Percentiles rank a stretch among this genome's conserved stretches.
Evolutionary conservation across 371 early-diverging fungal genomes (phyloP).

Genomic region (Capniomyces stellatus): DNA sequence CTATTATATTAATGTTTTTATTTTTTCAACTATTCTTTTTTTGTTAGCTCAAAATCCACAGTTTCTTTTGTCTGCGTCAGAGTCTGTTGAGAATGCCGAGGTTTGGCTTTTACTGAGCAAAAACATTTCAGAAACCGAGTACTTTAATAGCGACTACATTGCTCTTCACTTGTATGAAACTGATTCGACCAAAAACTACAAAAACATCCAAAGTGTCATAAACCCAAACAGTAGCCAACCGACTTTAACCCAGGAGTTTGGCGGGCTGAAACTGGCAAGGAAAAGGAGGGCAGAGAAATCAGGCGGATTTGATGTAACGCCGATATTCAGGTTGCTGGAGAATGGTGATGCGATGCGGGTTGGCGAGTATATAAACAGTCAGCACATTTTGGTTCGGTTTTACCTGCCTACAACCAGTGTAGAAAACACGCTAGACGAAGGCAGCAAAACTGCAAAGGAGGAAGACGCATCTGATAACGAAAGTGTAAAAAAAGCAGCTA

Average conservation of each 20-base stretch:
- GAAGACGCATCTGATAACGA: no score
- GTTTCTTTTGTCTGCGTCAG: constrained; percentile 3
- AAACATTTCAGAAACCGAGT: constrained; percentile 59
- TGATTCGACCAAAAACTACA: constrained; percentile 25
- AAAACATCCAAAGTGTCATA: constrained; percentile 1
- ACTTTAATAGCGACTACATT: constrained; percentile 67
- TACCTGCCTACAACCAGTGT: no score
- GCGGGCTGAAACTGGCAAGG: no score
- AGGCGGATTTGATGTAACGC: no score
- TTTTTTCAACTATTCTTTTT: constrained; percentile 3
- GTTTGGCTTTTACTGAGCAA: constrained; percentile 69
- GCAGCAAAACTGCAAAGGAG: no score
- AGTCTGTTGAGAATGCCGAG: constrained; percentile 7
- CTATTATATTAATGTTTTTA: no score
- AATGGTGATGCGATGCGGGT: constrained; percentile 45
- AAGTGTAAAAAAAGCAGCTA: no score
- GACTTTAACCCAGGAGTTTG: constrained; percentile 24
- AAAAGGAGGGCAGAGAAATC: no score
- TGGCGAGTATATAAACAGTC: constrained; percentile 70
- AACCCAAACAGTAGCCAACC: not conserved
- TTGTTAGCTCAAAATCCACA: constrained; percentile 1
- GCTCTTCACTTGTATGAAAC: constrained; percentile 57
- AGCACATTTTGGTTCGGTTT: constrained; percentile 50
- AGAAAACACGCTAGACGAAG: no score
- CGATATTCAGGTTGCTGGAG: constrained; percentile 40